These are phyloP conservation scores for Cubamyces sp. DNA, from an alignment of 768 basidiomycete genomes.

Conservation along the genomic window DNA sequence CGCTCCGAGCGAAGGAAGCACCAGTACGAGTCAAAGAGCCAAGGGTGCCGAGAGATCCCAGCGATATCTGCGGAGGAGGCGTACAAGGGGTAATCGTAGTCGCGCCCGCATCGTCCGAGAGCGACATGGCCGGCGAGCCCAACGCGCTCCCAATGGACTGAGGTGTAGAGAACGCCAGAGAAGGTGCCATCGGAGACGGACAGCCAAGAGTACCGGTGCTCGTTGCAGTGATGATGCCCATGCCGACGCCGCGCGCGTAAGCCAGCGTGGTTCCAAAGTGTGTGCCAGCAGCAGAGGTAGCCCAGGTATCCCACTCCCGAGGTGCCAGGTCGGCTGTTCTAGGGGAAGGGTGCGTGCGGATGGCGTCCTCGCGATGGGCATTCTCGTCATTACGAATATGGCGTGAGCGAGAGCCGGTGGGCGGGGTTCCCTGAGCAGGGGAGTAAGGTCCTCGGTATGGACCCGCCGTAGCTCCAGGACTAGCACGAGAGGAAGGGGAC, in stretches of 20 bases:
- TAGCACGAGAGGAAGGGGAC: neutral
- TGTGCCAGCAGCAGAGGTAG: neutral
- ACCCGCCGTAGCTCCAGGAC: neutral
- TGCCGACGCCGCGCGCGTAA: slow-evolving; percentile 1
- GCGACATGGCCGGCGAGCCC: slow-evolving; percentile 13
- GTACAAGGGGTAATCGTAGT: neutral
- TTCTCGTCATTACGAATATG: slow-evolving; percentile 15
- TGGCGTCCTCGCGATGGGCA: slow-evolving; percentile 10
- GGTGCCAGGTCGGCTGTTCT: too few species aligned
- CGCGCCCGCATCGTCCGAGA: slow-evolving; percentile 23
- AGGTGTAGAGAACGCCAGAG: slow-evolving; percentile 6
- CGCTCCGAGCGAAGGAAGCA: slow-evolving; percentile 1
- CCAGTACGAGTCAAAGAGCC: slow-evolving; percentile 5
- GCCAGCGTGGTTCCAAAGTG: neutral
- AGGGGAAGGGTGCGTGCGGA: neutral
- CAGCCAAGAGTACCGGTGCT: slow-evolving; percentile 12
- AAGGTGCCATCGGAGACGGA: slow-evolving; percentile 8
- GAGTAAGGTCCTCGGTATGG: neutral
- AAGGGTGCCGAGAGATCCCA: slow-evolving; percentile 8
- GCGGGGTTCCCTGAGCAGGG: neutral
- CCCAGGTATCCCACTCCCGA: neutral
- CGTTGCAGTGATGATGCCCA: slow-evolving; percentile 14
- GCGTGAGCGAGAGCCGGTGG: neutral
- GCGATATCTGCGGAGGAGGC: slow-evolving; percentile 8
- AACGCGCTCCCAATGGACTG: slow-evolving; percentile 1